Base-by-base conservation (phyloP, 2,329 filamentous ascomycete species). In the Xylariomycetidae sp. region DNA sequence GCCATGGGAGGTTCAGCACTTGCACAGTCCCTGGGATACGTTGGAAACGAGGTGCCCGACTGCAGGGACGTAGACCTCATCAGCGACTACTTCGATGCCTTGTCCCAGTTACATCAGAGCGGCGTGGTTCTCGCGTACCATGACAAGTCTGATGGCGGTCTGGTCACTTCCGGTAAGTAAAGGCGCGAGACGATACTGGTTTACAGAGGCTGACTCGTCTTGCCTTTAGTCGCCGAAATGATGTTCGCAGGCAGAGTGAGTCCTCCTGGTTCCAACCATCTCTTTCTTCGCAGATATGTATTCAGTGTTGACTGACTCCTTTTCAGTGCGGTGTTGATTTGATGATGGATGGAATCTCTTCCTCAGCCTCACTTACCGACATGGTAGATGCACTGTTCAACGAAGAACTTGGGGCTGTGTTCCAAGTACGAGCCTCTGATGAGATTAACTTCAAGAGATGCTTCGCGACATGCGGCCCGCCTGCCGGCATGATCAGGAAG, bases 231-330 rank as follows among this genome's bases (percentile, higher is more conserved):
- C 20, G 85, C 81, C 3, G 92, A 98, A 63, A 96, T 96, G 92
- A 93, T 94, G 78, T 96, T 96, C 57, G 90, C 92, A 19, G 92
- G 92, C 18, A 83, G 89, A 35, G n/a, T n/a, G n/a, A n/a, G n/a
- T n/a, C n/a, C n/a, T n/a, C n/a, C n/a, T n/a, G n/a, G n/a, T n/a
- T n/a, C n/a, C n/a, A n/a, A n/a, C n/a, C n/a, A n/a, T n/a, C n/a
- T n/a, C n/a, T n/a, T n/a, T n/a, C n/a, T n/a, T n/a, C n/a, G n/a
- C n/a, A n/a, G n/a, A n/a, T n/a, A n/a, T n/a, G n/a, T n/a, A n/a
- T n/a, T n/a, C n/a, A n/a, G n/a, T n/a, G n/a, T n/a, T n/a, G n/a
- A n/a, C n/a, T n/a, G n/a, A n/a, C n/a, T n/a, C n/a, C n/a, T n/a
- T n/a, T n/a, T n/a, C n/a, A n/a, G n/a, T 93, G 85, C 52, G 92